These are phyloP conservation scores for Colletotrichum euphorbiae DNA, from an alignment of 2,329 filamentous ascomycete genomes.

Conservation along the genomic window DNA sequence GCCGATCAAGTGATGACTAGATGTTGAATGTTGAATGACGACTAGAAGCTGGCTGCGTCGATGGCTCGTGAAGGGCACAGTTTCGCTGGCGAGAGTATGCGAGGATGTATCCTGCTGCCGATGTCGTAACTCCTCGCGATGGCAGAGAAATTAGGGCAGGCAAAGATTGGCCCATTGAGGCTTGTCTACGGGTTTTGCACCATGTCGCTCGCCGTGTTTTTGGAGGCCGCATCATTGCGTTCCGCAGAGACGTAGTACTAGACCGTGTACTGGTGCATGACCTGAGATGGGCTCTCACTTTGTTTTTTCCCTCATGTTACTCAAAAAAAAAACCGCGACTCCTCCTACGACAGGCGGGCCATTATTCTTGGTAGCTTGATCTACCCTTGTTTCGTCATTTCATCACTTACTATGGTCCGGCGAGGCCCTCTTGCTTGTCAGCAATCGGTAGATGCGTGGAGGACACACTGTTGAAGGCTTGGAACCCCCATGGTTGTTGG, in stretches of 20 bases:
- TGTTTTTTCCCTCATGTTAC: constrained; percentile 42
- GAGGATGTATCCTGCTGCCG: constrained; percentile 25
- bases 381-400: constrained; percentile 35
- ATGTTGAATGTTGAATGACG: constrained; percentile 42
- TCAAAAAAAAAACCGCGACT: constrained; percentile 34
- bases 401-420: constrained; percentile 32
- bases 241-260: constrained; percentile 55
- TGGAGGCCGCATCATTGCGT: constrained; percentile 50
- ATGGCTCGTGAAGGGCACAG: constrained; percentile 42
- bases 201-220: constrained; percentile 21
- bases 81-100: constrained; percentile 40
- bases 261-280: constrained; percentile 64
- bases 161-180: constrained; percentile 19
- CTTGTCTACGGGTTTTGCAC: constrained; percentile 21
- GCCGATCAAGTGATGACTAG: constrained; percentile 36
- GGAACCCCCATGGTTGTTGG: constrained; percentile 20
- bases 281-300: constrained; percentile 61
- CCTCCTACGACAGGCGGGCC: constrained; percentile 10
- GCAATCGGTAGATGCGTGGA: constrained; percentile 32
- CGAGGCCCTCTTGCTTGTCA: constrained; percentile 23
- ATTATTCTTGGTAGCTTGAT: constrained; percentile 28
- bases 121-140: constrained; percentile 7
- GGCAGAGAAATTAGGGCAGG: constrained; percentile 9
- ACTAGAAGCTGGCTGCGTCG: constrained; percentile 36
- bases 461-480: constrained; percentile 18